Conservation (phyloP, 345 rosid species). For the Citrus sinensis region DNA sequence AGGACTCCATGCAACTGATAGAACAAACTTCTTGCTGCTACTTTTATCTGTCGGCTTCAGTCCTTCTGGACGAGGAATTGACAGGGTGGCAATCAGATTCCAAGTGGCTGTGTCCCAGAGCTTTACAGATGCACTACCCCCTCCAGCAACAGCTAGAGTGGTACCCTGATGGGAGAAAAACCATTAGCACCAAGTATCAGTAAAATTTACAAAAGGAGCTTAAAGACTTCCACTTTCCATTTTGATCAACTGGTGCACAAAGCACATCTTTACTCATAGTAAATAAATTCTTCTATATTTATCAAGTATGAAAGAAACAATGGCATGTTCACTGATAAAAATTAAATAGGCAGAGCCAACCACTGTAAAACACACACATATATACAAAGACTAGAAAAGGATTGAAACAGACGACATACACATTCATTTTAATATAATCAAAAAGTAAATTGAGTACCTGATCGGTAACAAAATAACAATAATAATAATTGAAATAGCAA, state of each 20-base stretch:
- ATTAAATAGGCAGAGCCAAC: not conserved
- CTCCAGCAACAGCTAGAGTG: conserved; percentile 95
- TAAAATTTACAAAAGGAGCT: not conserved
- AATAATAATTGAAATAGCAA: not conserved
- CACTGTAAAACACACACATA: not conserved
- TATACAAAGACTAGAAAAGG: not conserved
- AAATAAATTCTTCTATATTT: not conserved
- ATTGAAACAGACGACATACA: not conserved
- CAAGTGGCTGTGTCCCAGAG: conserved; percentile 97
- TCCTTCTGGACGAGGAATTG: conserved; percentile 83
- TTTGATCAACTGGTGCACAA: not conserved
- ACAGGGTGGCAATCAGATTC: conserved; percentile 62
- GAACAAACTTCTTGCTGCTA: conserved; percentile 85
- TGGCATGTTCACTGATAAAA: not conserved
- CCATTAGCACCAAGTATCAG: conserved; percentile 9
- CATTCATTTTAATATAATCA: not conserved
- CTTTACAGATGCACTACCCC: conserved; percentile 92
- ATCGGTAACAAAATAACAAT: not conserved
- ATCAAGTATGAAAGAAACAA: not conserved
- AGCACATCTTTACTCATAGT: not conserved
- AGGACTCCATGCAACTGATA: conserved; percentile 88
- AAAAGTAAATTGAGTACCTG: not conserved
- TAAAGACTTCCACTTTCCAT: not conserved
- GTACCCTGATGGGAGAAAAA: conserved; percentile 56
- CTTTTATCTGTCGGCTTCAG: conserved; percentile 77